Conservation (phyloP, 257 asterid species). For the Solanum microdontum region DNA sequence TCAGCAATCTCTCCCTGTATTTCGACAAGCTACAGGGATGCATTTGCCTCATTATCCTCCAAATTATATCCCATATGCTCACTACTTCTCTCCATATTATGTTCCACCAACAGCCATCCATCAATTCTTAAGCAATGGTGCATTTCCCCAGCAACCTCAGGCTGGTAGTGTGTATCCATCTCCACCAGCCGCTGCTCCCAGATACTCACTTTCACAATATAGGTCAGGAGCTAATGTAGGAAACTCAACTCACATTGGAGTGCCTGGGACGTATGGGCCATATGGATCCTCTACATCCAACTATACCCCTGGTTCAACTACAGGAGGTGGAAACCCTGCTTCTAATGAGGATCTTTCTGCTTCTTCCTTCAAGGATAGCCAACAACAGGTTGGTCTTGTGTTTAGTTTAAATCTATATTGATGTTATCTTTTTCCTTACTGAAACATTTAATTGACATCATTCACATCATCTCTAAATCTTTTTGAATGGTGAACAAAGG, state of each 20-base stretch:
- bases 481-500: background rate
- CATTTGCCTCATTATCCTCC: conserved; percentile 81
- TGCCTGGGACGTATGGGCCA: conserved; percentile 66
- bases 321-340: conserved; percentile 50
- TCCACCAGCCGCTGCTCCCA: conserved; percentile 56
- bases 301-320: conserved; percentile 40
- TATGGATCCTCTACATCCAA: conserved; percentile 58
- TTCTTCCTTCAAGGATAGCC: conserved; percentile 60
- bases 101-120: conserved; percentile 66
- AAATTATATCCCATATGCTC: conserved; percentile 65
- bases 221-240: conserved; percentile 70
- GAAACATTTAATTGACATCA: background rate
- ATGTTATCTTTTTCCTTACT: conserved; percentile 50
- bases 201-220: conserved; percentile 65
- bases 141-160: conserved; percentile 83
- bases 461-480: background rate
- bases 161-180: conserved; percentile 56
- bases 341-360: conserved; percentile 61
- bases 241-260: conserved; percentile 46
- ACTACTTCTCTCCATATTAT: conserved; percentile 66
- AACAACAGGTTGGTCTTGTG: conserved; percentile 62
- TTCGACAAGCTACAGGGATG: conserved; percentile 76
- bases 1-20: conserved; percentile 61
- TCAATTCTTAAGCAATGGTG: conserved; percentile 65
- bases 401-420: conserved; percentile 45